A percentile compares a stretch with the other conserved stretches of the same genome.
Conservation (phyloP, 176 grass and related monocot genomes). For the Oryza rufipogon region DNA sequence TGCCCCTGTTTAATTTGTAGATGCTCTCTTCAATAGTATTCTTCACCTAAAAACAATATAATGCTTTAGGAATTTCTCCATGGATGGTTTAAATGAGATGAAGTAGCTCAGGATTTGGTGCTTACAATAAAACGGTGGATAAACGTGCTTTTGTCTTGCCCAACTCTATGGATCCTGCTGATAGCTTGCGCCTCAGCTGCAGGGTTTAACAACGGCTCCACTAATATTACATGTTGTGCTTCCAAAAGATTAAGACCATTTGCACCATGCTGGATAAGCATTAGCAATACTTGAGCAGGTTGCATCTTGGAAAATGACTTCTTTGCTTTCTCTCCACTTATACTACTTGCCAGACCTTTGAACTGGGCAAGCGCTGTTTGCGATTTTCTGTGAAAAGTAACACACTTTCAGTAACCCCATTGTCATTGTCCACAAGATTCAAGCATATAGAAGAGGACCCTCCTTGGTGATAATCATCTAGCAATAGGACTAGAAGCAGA, state of each 20-base stretch:
- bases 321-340: conserved; percentile 45
- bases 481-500: conserved; percentile 11
- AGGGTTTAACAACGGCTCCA: conserved; percentile 89
- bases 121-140: conserved; percentile 91
- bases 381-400: conserved; percentile 66
- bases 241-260: conserved; percentile 98
- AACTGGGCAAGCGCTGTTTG: conserved; percentile 82
- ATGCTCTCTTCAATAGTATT: conserved; percentile 93
- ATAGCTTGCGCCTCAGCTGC: conserved; percentile 91
- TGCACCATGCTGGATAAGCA: conserved; percentile 90
- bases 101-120: background rate
- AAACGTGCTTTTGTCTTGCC: conserved; percentile 92
- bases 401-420: conserved; percentile 26
- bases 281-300: conserved; percentile 77
- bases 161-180: conserved; percentile 88
- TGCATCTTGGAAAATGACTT: conserved; percentile 30
- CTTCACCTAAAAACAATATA: conserved; percentile 65
- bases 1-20: conserved; percentile 74
- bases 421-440: conserved; percentile 26
- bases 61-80: background rate
- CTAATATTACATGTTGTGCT: conserved; percentile 90
- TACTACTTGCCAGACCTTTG: conserved; percentile 60
- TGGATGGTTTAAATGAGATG: conserved; percentile 2
- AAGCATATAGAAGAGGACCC: conserved; percentile 20
- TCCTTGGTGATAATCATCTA: conserved; percentile 16